Conservation (phyloP, 257 asterid genomes). For the Coffea eugenioides region DNA sequence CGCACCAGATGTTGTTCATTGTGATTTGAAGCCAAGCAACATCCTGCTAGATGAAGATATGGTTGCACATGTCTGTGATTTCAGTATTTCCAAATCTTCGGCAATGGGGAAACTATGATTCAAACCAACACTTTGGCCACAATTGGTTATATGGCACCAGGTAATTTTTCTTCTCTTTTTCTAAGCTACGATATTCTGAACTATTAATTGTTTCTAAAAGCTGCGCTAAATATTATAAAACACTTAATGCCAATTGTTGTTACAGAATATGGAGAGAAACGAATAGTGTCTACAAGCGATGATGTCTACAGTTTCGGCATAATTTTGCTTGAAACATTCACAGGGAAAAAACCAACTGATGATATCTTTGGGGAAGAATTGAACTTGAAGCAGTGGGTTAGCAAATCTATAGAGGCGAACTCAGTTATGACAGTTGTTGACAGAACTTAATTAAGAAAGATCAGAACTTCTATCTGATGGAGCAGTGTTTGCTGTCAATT, state of each 20-base stretch:
- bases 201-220: too few relatives aligned
- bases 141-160: constrained; percentile 30
- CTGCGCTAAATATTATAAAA: too few relatives aligned
- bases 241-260: neutral
- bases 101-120: constrained; percentile 10
- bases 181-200: too few relatives aligned
- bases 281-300: constrained; percentile 9
- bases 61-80: constrained; percentile 19
- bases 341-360: constrained; percentile 21
- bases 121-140: constrained; percentile 28
- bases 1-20: constrained; percentile 11
- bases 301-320: constrained; percentile 24
- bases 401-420: neutral
- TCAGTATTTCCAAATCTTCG: constrained; percentile 19
- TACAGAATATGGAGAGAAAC: constrained; percentile 14
- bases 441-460: neutral
- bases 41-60: constrained; percentile 20
- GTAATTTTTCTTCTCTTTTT: neutral
- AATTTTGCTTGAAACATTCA: constrained; percentile 17
- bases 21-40: constrained; percentile 15
- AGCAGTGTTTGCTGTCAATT: neutral
- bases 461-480: neutral
- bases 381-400: constrained; percentile 12
- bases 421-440: constrained; percentile 13
- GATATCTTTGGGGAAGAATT: constrained; percentile 8